Conservation (phyloP, 371 early-diverging fungal genomes). For the Zopfochytrium polystomum region DNA sequence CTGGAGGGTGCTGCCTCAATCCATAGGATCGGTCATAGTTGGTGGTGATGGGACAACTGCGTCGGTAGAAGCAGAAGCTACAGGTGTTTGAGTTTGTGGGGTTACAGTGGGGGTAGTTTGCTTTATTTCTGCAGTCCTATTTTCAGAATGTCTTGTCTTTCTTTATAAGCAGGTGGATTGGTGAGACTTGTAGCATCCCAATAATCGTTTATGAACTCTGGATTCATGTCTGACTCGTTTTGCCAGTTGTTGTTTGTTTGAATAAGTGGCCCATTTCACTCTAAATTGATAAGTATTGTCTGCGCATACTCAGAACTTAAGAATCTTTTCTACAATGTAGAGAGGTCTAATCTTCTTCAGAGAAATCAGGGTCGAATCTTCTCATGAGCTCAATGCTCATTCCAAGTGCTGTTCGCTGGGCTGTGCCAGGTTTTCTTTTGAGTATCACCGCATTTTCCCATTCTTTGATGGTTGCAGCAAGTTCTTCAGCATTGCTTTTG, state of each 20-base stretch:
- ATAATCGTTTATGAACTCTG: not conserved
- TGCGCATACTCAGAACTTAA: not conserved
- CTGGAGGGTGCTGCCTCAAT: no score
- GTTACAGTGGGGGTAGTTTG: no score
- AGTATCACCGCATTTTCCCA: not conserved
- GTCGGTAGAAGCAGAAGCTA: no score
- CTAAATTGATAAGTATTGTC: conserved; percentile 1
- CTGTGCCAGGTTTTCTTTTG: not conserved
- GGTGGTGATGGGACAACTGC: conserved; percentile 1
- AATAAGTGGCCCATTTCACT: not conserved
- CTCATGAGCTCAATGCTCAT: not conserved
- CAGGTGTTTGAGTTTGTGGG: no score
- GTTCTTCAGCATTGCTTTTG: not conserved
- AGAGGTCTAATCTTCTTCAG: not conserved
- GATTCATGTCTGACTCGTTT: not conserved
- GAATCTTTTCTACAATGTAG: not conserved
- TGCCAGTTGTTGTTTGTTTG: not conserved
- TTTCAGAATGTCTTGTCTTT: no score
- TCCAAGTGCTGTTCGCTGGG: no score
- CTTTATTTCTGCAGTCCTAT: no score
- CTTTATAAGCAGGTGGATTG: no score
- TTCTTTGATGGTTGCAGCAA: no score
- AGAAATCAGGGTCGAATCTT: not conserved
- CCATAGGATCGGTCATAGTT: no score
- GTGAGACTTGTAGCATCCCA: not conserved